Conservation (phyloP, 495 filamentous ascomycete species). For the Neurospora tetrasperma region DNA sequence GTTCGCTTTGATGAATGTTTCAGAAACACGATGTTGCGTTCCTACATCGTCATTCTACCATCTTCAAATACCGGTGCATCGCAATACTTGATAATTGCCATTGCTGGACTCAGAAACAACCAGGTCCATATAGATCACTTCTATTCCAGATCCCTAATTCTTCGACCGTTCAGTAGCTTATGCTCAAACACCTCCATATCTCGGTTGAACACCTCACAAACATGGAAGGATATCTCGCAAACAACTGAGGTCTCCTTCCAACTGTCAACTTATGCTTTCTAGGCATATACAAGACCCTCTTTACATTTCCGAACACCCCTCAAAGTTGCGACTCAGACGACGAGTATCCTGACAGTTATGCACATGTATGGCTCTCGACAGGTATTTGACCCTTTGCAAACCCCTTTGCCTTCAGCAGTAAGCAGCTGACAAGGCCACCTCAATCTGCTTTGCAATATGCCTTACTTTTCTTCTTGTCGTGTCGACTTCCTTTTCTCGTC, state of each 20-base stretch:
- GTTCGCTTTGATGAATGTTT: neutral
- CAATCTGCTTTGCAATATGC: neutral
- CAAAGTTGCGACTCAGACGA: neutral
- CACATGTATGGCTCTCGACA: neutral
- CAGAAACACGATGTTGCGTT: neutral
- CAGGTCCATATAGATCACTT: neutral
- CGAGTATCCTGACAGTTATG: neutral
- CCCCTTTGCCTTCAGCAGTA: neutral
- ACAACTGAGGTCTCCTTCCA: neutral
- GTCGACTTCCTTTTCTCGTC: neutral
- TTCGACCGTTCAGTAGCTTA: neutral
- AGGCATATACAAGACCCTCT: neutral
- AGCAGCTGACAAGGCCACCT: neutral
- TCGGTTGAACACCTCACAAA: neutral
- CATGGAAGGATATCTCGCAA: neutral
- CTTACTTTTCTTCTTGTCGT: neutral
- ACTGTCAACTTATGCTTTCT: neutral
- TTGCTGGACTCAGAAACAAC: neutral
- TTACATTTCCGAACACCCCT: too few relatives aligned
- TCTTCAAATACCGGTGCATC: neutral
- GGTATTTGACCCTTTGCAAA: neutral
- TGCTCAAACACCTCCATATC: neutral
- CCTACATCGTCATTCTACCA: neutral
- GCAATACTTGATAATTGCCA: neutral
- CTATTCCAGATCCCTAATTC: neutral